Conservation (phyloP, 176 grass and related monocot species). For the Canna indica region DNA sequence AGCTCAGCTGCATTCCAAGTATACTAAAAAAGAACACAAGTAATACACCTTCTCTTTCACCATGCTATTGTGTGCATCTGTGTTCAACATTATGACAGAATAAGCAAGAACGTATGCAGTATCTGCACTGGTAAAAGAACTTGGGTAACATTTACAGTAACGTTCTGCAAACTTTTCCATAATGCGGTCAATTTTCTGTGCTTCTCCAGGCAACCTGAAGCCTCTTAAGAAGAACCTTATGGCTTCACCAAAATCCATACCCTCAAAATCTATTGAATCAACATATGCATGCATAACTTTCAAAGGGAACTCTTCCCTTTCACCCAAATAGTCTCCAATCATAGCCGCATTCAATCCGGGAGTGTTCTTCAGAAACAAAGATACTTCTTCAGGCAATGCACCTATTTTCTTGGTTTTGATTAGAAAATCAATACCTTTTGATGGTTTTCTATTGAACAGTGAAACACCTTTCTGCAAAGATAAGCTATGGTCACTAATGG, state of each 20-base stretch:
- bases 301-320: constrained; percentile 80
- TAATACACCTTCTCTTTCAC: constrained; percentile 80
- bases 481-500: constrained; percentile 12
- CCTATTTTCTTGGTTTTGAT: constrained; percentile 73
- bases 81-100: constrained; percentile 93
- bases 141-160: constrained; percentile 86
- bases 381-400: constrained; percentile 60
- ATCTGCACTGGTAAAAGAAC: constrained; percentile 92
- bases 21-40: constrained; percentile 5
- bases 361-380: constrained; percentile 70
- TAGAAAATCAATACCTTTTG: constrained; percentile 96
- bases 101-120: constrained; percentile 97
- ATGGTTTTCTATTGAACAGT: constrained; percentile 93
- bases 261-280: constrained; percentile 70
- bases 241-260: constrained; percentile 87
- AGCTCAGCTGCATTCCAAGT: neutral
- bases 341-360: constrained; percentile 73
- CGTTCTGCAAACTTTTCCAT: constrained; percentile 99
- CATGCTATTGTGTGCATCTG: constrained; percentile 91
- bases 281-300: constrained; percentile 99
- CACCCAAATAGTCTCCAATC: constrained; percentile 93
- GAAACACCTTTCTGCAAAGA: constrained; percentile 74
- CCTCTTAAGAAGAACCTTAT: constrained; percentile 87
- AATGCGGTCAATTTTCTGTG: constrained; percentile 97
- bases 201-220: constrained; percentile 92